Evolutionary conservation across 495 filamentous ascomycete species (phyloP).

Genomic region (Aspergillus sclerotiicarbonarius): DNA sequence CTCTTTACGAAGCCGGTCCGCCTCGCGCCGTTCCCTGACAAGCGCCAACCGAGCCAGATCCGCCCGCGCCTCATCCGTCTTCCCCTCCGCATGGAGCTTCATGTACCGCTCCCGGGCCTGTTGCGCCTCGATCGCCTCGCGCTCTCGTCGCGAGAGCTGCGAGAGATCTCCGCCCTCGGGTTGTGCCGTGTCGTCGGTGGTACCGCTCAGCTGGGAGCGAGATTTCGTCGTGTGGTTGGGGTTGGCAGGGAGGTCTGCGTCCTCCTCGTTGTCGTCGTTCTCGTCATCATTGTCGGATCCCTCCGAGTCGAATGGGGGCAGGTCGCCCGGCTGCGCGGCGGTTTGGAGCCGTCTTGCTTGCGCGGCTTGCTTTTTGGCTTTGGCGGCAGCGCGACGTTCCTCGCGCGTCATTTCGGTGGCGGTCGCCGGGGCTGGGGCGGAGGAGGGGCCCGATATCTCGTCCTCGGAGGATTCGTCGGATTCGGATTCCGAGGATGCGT

Average conservation of each 20-base stretch:
- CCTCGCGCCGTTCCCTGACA: constrained; percentile 82
- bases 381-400: constrained; percentile 80
- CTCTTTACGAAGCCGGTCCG: constrained; percentile 76
- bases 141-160: constrained; percentile 75
- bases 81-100: constrained; percentile 93
- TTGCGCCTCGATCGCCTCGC: constrained; percentile 84
- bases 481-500: constrained; percentile 37
- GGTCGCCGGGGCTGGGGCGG: not conserved
- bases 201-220: constrained; percentile 55
- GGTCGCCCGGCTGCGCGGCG: constrained; percentile 72
- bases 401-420: constrained; percentile 68
- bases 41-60: constrained; percentile 80
- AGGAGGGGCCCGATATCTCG: constrained; percentile 17
- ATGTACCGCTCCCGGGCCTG: constrained; percentile 86
- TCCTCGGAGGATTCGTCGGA: constrained; percentile 39
- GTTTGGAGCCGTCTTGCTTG: constrained; percentile 64
- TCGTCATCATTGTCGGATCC: constrained; percentile 59
- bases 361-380: constrained; percentile 88
- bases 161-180: constrained; percentile 32
- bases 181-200: constrained; percentile 32
- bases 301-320: constrained; percentile 69
- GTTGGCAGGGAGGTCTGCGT: constrained; percentile 73
- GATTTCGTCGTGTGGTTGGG: constrained; percentile 82
- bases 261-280: constrained; percentile 55
- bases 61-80: constrained; percentile 94